Base-by-base conservation (phyloP, 148 eudicot genomes). In the Silene conica region DNA sequence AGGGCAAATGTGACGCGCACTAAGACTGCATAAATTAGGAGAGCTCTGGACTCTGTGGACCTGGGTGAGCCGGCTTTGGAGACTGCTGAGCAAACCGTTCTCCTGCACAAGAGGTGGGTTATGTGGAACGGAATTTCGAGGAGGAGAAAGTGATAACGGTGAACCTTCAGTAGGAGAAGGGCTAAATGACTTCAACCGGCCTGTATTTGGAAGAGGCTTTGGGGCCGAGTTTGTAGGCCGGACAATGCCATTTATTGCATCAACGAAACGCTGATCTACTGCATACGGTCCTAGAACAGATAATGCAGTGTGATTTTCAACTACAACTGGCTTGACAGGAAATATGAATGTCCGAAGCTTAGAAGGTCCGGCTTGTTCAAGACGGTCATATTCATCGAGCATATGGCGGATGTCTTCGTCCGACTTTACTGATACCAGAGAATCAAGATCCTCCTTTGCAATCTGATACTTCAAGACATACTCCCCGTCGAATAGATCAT, bases 341-440 rank as follows among this genome's bases (percentile, higher is more conserved):
- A 92, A 92, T n/a, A 92, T 80, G 78, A 83, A 92, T 18, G 92
- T 79, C 5, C 92, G 88, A 43, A 92, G 86, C 73, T 84, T 85
- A 9, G 85, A 79, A 57, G 21, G 48, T 38, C 84, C 87, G 8
- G 61, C 70, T 3, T 23, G 48, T 70, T 88, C 87, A 10, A 77
- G 60, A 11, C 85, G 86, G 52, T 90, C 89, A 60, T 83, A 78
- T 72, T 92, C 97, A 1, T 85, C 89, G 0, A 88, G 75, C 89
- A 90, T 88, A 82, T 88, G 86, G 41, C 70, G 80, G 16, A 92
- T 52, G 66, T 92, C 97, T 77, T 92, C 97, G 20, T 90, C 90
- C 0, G 89, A 78, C 80, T 87, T 92, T 16, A 92, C 96, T 0
- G 97, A 75, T 52, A 92, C 87, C 28, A 90, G 72, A 52, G 86